These are phyloP conservation scores for Dendrostoma leiphaemia DNA, from an alignment of 2,329 filamentous ascomycete genomes.

Conservation along the genomic window DNA sequence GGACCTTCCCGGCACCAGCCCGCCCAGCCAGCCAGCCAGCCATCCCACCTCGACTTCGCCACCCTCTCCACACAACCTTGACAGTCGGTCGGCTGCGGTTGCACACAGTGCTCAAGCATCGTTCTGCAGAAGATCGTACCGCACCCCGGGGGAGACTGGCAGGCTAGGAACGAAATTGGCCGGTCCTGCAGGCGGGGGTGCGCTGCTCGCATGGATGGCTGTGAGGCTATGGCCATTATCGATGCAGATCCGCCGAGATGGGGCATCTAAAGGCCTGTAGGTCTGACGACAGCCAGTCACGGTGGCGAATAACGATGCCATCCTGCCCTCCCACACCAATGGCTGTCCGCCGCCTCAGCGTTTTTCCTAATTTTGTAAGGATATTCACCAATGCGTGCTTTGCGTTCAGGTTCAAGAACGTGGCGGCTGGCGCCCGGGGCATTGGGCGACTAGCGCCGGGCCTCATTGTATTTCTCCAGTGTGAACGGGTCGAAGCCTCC, in stretches of 20 bases:
- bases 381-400: conserved; percentile 8
- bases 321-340: neutral
- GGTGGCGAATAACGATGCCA: conserved; percentile 9
- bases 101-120: conserved; percentile 1
- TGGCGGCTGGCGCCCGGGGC: conserved; percentile 12
- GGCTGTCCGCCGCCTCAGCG: neutral
- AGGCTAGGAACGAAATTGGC: too few relatives aligned
- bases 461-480: neutral
- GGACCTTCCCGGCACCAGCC: conserved; percentile 7
- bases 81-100: neutral
- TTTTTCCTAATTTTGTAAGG: conserved; percentile 5
- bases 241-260: conserved; percentile 13
- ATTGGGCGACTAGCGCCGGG: neutral
- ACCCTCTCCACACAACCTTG: conserved; percentile 7
- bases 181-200: conserved; percentile 7
- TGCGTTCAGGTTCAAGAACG: conserved; percentile 13
- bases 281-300: conserved; percentile 1
- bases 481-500: neutral
- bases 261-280: too few relatives aligned
- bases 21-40: too few relatives aligned
- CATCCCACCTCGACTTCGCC: conserved; percentile 16
- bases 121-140: neutral
- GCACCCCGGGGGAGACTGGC: too few relatives aligned
- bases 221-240: conserved; percentile 6
- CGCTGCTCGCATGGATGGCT: conserved; percentile 8